Evolutionary conservation across 352 stramenopile species (phyloP), one percentile per base, ranked within the genome.

Genomic region (Blastocystis sp.): DNA sequence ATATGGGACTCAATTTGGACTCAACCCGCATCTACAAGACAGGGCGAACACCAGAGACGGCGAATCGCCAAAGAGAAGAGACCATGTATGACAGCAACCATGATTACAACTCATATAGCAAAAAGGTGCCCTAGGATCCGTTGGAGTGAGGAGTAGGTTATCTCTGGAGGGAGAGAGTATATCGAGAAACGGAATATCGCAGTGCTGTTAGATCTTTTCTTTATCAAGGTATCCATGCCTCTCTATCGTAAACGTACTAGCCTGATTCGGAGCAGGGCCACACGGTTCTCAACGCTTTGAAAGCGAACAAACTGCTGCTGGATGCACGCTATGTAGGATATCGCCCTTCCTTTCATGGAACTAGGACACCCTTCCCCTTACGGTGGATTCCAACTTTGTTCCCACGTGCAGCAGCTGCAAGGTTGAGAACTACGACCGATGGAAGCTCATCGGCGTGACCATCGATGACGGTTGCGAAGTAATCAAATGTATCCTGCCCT

Each of bases 371-470:
- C 0, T 16, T 55, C 0, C 16, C n/a, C 13, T 78, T 6, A 13
- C 24, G 10, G 37, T 59, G 12, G 51, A 59, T 78, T 37, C 66
- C 10, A 26, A 24, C 12, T 60, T 61, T 24, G 3, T 35, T 19
- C 24, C 31, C 24, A 31, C n/a, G n/a, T n/a, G 66, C n/a, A 33
- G 33, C 39, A 1, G n/a, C 16, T 78, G 66, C 41, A 60, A 26
- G 1, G n/a, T 6, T 1, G 16, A 26, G 37, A 24, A 24, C 41
- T 78, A 78, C n/a, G 24, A 37, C 3, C 21, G 10, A 26, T 78
- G 66, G 66, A 59, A 60, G 61, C 37, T 78, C 19, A 78, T 78
- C n/a, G 66, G 66, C n/a, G 66, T 60, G 16, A 78, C 66, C 12
- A 4, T 37, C 29, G 66, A 78, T 59, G n/a, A 29, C 10, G 66